These are phyloP conservation scores for Chaetomium fimeti DNA, from an alignment of 495 filamentous ascomycete genomes.

Conservation along the genomic window DNA sequence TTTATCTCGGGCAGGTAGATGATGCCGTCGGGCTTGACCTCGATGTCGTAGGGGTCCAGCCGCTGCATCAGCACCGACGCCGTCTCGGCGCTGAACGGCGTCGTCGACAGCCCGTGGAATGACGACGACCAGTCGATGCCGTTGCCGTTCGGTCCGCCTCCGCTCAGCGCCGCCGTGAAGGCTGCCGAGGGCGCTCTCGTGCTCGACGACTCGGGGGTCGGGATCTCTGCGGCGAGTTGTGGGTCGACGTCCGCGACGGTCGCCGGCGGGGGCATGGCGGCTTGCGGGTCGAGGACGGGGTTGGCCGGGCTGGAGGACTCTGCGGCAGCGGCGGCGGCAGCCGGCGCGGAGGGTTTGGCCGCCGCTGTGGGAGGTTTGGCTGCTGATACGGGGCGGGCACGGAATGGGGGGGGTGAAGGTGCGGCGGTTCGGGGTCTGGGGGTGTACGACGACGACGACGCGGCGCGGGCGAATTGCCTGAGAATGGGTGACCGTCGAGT, in stretches of 20 bases:
- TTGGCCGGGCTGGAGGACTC: neutral
- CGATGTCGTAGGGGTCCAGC: slow-evolving; percentile 71
- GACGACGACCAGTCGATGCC: slow-evolving; percentile 88
- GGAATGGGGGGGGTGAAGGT: slow-evolving; percentile 12
- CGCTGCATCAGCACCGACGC: slow-evolving; percentile 67
- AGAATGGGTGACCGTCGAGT: slow-evolving; percentile 4
- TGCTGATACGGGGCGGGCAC: slow-evolving; percentile 3
- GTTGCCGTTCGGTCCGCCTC: slow-evolving; percentile 19
- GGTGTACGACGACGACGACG: slow-evolving; percentile 19
- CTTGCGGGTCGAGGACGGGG: slow-evolving; percentile 31
- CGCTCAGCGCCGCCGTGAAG: slow-evolving; percentile 26
- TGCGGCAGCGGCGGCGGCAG: slow-evolving; percentile 7
- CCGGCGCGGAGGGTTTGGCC: neutral
- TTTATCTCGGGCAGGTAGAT: slow-evolving; percentile 98
- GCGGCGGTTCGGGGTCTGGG: slow-evolving; percentile 6
- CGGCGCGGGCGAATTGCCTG: slow-evolving; percentile 12
- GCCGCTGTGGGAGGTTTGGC: neutral
- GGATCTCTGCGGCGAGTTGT: slow-evolving; percentile 26
- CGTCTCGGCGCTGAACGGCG: slow-evolving; percentile 74
- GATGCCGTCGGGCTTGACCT: slow-evolving; percentile 96
- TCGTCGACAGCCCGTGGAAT: slow-evolving; percentile 78
- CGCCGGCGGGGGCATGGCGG: slow-evolving; percentile 36
- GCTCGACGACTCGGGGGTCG: slow-evolving; percentile 14
- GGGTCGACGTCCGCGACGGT: slow-evolving; percentile 35
- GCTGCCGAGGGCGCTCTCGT: slow-evolving; percentile 3